Evolutionary conservation across 805 yeast genomes (phyloP), one percentile per base, ranked within the genome.

Genomic region (Vanderwaltozyma verrucispora): DNA sequence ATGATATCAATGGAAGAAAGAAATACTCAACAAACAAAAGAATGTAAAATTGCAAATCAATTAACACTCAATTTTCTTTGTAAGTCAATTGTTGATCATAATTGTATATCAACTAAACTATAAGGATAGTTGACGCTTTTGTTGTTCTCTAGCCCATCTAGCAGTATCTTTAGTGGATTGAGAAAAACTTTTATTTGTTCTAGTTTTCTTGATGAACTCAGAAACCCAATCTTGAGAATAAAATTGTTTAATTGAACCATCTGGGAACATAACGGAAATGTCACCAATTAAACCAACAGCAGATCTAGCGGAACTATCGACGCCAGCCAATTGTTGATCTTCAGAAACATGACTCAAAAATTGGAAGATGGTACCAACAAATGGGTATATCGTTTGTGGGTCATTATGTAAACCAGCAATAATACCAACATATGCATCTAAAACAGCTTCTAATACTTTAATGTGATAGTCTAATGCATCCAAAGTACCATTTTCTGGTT

Each of bases 401-500:
- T 67, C 62, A 38, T 73, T 80, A 42, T 75, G 77, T 51, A 85
- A 62, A n/a, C 97, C 96, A 35, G 94, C 87, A 40, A 89, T 86
- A 35, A 92, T 79, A 44, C 98, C 98, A 26, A 88, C 95, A 56
- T 86, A 92, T 28, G 96, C 87, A 60, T 92, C 97, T 49, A 92
- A 69, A n/a, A 88, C 89, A 5, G 97, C 71, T 62, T 86, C 96
- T 48, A 80, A 77, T 33, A 92, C 75, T 33, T 67, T 69, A 42
- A 74, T 64, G 25, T 80, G 71, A 51, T 85, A 85, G 44, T 88
- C 96, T 40, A 77, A 67, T 15, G 86, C 73, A 44, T 92, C 97
- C 30, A 75, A 54, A 9, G 87, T 68, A 30, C 71, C 63, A 48
- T 81, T 89, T 44, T 76, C 82, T 0, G 82, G 77, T 42, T 71